Percentiles rank a stretch among this genome's conserved stretches.
Conservation (phyloP, 2,329 filamentous ascomycete genomes). For the Microcyclosporella mali region DNA sequence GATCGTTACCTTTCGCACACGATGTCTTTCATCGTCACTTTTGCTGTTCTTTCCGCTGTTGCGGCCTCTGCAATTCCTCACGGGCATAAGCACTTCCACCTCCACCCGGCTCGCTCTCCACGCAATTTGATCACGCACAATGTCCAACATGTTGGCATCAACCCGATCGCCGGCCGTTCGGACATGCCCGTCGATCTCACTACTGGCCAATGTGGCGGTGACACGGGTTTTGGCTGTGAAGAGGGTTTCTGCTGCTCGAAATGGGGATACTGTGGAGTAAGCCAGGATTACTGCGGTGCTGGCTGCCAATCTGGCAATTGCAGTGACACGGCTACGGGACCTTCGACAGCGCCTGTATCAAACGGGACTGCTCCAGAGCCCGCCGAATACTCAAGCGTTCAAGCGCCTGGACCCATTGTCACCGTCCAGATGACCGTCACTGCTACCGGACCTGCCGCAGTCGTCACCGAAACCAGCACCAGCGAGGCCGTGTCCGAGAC, state of each 20-base stretch:
- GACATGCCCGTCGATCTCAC: slow-evolving; percentile 8
- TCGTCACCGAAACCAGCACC: not conserved
- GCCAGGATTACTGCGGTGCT: slow-evolving; percentile 18
- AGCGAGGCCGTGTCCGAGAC: no score
- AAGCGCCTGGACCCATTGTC: not conserved
- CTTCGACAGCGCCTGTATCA: slow-evolving; percentile 1
- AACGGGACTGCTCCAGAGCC: slow-evolving; percentile 1
- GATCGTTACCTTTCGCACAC: slow-evolving; percentile 2
- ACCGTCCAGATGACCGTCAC: slow-evolving; percentile 5
- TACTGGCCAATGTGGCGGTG: slow-evolving; percentile 19
- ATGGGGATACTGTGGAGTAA: slow-evolving; percentile 23
- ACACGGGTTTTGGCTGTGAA: slow-evolving; percentile 15
- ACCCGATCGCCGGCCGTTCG: slow-evolving; percentile 14
- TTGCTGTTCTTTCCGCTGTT: slow-evolving; percentile 10
- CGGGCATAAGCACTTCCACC: slow-evolving; percentile 6
- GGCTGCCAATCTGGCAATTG: slow-evolving; percentile 24
- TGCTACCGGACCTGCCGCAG: slow-evolving; percentile 1
- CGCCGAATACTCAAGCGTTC: not conserved
- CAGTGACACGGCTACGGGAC: slow-evolving; percentile 4
- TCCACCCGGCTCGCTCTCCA: slow-evolving; percentile 9
- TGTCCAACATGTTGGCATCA: not conserved
- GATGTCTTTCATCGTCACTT: slow-evolving; percentile 9
- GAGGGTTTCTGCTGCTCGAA: slow-evolving; percentile 21
- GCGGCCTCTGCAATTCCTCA: slow-evolving; percentile 11
- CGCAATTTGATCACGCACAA: slow-evolving; percentile 1